Evolutionary conservation across 441 rosid species (phyloP).

Genomic region (Euphorbia corollata): DNA sequence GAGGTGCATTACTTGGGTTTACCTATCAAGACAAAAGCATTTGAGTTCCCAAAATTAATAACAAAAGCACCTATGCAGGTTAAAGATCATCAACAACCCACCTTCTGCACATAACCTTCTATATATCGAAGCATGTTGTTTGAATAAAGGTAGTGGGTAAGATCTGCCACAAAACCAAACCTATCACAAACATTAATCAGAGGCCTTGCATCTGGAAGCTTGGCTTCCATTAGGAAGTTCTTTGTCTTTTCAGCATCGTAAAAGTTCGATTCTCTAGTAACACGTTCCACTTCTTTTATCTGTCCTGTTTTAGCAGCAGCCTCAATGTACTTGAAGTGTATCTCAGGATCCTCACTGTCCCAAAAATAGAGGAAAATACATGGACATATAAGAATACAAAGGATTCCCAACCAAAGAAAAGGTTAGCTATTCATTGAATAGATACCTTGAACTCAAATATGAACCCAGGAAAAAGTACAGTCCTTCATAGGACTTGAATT

Average conservation of each 20-base stretch:
- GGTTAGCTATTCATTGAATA: conserved; percentile 13
- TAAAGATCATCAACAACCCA: conserved; percentile 21
- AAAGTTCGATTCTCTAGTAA: conserved; percentile 88
- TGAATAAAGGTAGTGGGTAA: conserved; percentile 92
- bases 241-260: conserved; percentile 94
- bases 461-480: conserved; percentile 94
- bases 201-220: conserved; percentile 87
- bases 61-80: neutral
- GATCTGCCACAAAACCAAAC: conserved; percentile 95
- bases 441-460: conserved; percentile 86
- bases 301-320: conserved; percentile 98
- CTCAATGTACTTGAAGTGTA: conserved; percentile 93
- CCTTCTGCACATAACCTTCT: conserved; percentile 99
- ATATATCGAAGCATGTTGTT: conserved; percentile 98
- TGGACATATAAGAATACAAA: neutral
- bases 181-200: conserved; percentile 98
- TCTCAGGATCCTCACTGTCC: conserved; percentile 86
- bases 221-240: conserved; percentile 92
- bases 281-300: conserved; percentile 97
- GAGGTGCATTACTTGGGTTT: conserved; percentile 84
- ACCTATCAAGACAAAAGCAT: conserved; percentile 43
- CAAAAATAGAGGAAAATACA: neutral
- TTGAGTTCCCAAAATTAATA: conserved; percentile 8
- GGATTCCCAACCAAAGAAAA: neutral
- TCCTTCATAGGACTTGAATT: conserved; percentile 96